Percentiles rank a stretch among this genome's conserved stretches.
Evolutionary conservation across 495 filamentous ascomycete species (phyloP).

Genomic region (Apodospora peruviana): DNA sequence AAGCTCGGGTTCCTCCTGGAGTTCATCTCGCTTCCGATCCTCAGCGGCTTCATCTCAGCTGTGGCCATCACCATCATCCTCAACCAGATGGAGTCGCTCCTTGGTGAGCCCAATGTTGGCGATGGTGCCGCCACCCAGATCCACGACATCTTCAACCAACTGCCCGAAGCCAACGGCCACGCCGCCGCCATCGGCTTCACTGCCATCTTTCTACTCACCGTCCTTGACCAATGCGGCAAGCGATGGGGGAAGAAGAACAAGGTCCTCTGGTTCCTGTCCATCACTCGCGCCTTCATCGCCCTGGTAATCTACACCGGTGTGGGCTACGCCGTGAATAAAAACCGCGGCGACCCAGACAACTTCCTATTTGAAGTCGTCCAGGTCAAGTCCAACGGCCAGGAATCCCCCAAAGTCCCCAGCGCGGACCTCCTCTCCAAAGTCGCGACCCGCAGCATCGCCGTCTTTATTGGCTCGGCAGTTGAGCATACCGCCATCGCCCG

Average conservation of each 20-base stretch:
- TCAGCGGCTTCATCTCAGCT: conserved; percentile 47
- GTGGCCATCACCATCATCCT: conserved; percentile 45
- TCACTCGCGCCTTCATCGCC: conserved; percentile 40
- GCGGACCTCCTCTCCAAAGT: conserved; percentile 31
- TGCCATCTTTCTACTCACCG: conserved; percentile 34
- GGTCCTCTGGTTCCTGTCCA: conserved; percentile 36
- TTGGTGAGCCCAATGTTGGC: conserved; percentile 36
- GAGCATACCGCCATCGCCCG: conserved; percentile 47
- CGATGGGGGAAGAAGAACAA: conserved; percentile 41
- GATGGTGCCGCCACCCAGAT: conserved; percentile 37
- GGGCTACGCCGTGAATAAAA: conserved; percentile 41
- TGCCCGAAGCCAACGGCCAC: conserved; percentile 35
- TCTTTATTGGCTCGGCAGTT: conserved; percentile 40
- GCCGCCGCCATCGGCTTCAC: conserved; percentile 44
- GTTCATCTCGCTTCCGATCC: conserved; percentile 45
- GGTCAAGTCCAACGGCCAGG: conserved; percentile 38
- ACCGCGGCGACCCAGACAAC: conserved; percentile 24
- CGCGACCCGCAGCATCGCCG: conserved; percentile 32
- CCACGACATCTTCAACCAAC: conserved; percentile 34
- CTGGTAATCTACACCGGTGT: conserved; percentile 43
- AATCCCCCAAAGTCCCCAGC: conserved; percentile 30
- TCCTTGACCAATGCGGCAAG: conserved; percentile 40
- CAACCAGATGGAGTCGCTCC: conserved; percentile 39
- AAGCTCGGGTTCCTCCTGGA: conserved; percentile 48
- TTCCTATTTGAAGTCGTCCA: conserved; percentile 37